These are phyloP conservation scores for Saccharomyces eubayanus DNA, from an alignment of 805 yeast genomes.

Conservation along the genomic window DNA sequence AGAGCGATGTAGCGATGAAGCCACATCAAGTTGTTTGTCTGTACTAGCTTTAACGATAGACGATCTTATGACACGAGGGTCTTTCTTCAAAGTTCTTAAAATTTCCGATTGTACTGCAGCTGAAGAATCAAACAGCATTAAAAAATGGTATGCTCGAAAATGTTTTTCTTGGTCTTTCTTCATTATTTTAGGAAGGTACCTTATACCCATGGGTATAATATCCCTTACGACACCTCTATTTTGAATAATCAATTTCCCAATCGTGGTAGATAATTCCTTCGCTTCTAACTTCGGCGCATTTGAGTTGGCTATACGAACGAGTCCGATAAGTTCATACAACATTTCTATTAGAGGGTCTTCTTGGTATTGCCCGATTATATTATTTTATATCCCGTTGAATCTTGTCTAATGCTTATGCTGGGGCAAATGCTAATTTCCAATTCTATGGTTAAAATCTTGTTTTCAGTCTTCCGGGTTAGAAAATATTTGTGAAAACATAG, in stretches of 20 bases:
- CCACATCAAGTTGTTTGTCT: slow-evolving; percentile 43
- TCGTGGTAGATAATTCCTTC: slow-evolving; percentile 51
- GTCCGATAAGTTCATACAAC: slow-evolving; percentile 87
- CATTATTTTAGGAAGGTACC: slow-evolving; percentile 70
- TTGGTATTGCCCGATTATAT: neutral
- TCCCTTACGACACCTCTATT: slow-evolving; percentile 93
- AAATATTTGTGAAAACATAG: neutral
- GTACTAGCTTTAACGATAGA: slow-evolving; percentile 58
- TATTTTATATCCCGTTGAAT: neutral
- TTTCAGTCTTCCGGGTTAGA: neutral
- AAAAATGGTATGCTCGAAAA: slow-evolving; percentile 82
- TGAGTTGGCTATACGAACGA: slow-evolving; percentile 70
- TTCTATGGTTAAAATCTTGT: neutral
- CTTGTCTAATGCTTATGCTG: neutral
- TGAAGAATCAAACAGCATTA: slow-evolving; percentile 80
- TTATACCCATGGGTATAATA: slow-evolving; percentile 69
- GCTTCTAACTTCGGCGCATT: slow-evolving; percentile 49
- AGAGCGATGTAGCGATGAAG: slow-evolving; percentile 47
- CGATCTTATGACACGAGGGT: slow-evolving; percentile 85
- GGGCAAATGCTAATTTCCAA: neutral
- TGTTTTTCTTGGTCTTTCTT: slow-evolving; percentile 82
- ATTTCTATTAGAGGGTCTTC: slow-evolving; percentile 30
- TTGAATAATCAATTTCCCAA: slow-evolving; percentile 73
- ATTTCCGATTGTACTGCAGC: slow-evolving; percentile 82
- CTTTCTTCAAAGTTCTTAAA: slow-evolving; percentile 67